Evolutionary conservation across 495 filamentous ascomycete species (phyloP).

Genomic region (Tuber brumale): DNA sequence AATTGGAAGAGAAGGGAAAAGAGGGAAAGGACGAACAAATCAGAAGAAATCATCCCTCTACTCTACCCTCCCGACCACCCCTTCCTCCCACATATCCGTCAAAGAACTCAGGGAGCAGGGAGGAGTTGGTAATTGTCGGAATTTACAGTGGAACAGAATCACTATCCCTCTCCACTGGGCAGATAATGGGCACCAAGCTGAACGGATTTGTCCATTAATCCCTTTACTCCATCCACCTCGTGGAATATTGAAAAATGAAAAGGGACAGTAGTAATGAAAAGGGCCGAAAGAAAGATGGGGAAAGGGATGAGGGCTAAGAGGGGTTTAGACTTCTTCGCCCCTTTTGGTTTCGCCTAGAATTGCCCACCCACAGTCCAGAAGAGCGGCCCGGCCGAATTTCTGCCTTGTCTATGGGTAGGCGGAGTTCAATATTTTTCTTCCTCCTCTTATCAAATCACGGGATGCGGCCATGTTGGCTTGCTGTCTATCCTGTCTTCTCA

Average conservation of each 20-base stretch:
- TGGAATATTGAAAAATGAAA: not conserved
- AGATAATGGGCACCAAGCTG: not conserved
- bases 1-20: constrained; percentile 6
- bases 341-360: not conserved
- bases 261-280: not conserved
- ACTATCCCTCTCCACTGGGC: not conserved
- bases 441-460: not conserved
- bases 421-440: not conserved
- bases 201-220: constrained; percentile 23
- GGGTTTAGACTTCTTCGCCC: not conserved
- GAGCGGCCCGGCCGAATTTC: not conserved
- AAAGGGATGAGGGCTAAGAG: not conserved
- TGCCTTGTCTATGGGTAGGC: not conserved
- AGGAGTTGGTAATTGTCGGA: constrained; percentile 10
- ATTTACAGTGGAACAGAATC: constrained; percentile 15
- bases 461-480: not conserved
- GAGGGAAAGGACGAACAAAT: not conserved
- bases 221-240: not conserved
- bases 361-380: not conserved
- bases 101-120: constrained; percentile 7
- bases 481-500: not conserved
- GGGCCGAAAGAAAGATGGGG: not conserved
- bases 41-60: constrained; percentile 22
- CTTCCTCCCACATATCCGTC: constrained; percentile 26
- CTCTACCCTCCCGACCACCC: not conserved